These are phyloP conservation scores for Plasmodium inui DNA, from an alignment of 169 alveolate genomes.

Conservation along the genomic window DNA sequence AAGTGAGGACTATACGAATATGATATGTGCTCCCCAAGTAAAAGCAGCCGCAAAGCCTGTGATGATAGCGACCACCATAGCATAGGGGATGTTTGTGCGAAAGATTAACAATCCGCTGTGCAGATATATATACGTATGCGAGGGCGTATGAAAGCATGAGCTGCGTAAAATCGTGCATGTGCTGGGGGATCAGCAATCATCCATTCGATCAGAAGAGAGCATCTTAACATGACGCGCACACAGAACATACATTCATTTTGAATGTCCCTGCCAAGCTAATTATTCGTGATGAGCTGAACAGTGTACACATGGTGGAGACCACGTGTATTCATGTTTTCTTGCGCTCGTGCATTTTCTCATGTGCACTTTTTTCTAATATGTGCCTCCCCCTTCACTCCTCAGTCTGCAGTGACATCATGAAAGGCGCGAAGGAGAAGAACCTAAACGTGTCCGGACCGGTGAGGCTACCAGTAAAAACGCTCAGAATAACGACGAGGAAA, in stretches of 20 bases:
- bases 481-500: slow-evolving; percentile 96
- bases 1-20: background rate
- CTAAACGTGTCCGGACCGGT: slow-evolving; percentile 96
- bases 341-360: background rate
- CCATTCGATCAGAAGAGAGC: background rate
- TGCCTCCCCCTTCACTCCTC: slow-evolving; percentile 10
- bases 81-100: background rate
- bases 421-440: slow-evolving; percentile 94
- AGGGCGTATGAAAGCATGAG: background rate
- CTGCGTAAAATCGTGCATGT: background rate
- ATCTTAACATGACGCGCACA: background rate
- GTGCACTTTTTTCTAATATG: background rate
- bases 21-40: background rate
- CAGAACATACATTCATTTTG: background rate
- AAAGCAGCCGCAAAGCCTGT: background rate
- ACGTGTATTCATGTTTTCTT: background rate
- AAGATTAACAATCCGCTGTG: background rate
- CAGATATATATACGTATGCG: background rate
- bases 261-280: background rate
- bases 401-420: slow-evolving; percentile 94
- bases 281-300: background rate
- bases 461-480: slow-evolving; percentile 96
- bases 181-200: background rate
- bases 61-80: background rate
- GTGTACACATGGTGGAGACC: slow-evolving; percentile 4